phyloP scores from a whole-genome alignment of 129 eudicot species.

The Rutidosis leptorrhynchoides region DNA sequence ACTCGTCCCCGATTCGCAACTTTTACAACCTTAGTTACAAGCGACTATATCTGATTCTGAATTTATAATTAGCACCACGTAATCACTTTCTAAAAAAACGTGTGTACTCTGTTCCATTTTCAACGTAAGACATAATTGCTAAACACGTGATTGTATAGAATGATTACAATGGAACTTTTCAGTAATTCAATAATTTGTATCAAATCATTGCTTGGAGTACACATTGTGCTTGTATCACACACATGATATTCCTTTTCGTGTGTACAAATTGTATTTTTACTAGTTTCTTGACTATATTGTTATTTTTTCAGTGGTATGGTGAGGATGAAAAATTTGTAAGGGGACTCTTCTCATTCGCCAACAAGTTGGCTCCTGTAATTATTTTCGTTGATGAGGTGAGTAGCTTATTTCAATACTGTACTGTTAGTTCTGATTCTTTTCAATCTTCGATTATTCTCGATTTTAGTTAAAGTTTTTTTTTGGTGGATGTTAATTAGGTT shows the following conservation, averaged over 20 bases:
- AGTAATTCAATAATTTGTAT: too few relatives aligned
- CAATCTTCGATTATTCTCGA: neutral
- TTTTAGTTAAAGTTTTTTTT: neutral
- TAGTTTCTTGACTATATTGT: constrained; percentile 1
- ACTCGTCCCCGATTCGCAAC: too few relatives aligned
- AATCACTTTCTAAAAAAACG: neutral
- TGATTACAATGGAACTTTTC: neutral
- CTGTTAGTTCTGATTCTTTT: constrained; percentile 2
- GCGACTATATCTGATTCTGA: too few relatives aligned
- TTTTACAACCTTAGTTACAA: too few relatives aligned
- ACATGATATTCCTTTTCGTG: neutral
- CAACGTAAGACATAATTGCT: neutral
- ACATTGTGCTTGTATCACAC: neutral
- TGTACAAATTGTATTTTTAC: too few relatives aligned
- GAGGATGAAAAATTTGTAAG: constrained; percentile 96
- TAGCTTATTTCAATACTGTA: constrained; percentile 9
- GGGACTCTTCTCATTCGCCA: constrained; percentile 94
- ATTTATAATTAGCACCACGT: too few relatives aligned
- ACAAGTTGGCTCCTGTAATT: constrained; percentile 96
- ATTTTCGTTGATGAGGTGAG: constrained; percentile 96
- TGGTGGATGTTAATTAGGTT: constrained; percentile 45
- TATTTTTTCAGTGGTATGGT: constrained; percentile 85
- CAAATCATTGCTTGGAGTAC: too few relatives aligned
- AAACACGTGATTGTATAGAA: neutral
- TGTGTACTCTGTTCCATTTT: neutral